Evolutionary conservation across 495 filamentous ascomycete species (phyloP), one percentile per base, ranked within the genome.

Genomic region (Umbilicaria muhlenbergii): DNA sequence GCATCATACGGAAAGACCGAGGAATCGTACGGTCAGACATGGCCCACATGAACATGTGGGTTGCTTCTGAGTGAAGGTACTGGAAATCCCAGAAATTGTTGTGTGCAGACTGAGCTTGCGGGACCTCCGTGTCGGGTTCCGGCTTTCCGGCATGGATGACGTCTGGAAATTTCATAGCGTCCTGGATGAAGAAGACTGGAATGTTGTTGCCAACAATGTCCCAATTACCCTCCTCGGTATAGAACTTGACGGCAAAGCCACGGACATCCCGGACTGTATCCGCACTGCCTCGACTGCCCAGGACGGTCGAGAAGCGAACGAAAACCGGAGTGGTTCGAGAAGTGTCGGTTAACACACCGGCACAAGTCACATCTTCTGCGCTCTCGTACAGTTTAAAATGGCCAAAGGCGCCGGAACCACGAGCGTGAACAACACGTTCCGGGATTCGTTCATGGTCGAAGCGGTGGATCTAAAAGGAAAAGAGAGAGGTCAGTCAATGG

Each of bases 381-480:
- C 77, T 79, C 59, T 89, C 70, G 44, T 71, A 69, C 2, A 93
- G 62, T 42, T 68, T 81, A 65, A 92, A 93, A 24, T 72, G 85
- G 11, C 87, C 87, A 51, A 91, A 92, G 14, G 87, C 86, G 33
- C 77, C 87, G 12, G 74, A 65, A 16, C 86, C 87, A 31, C 86
- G 81, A 21, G 87, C 87, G 55, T 94, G 87, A 5, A 94, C 85
- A 12, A 92, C 86, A 41, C 87, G 70, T 61, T 92, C 86, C 3
- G 86, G 86, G 41, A 91, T 89, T 41, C 86, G 74, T 58, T 93
- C 85, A 50, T 91, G 84, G 52, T 91, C 84, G 54, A 93, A 89
- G 45, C 77, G 73, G 55, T 77, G 73, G 37, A 86, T 83, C 82
- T 86, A 37, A 12, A 45, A 11, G 31, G 24, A 38, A 14, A 24